phyloP scores from a whole-genome alignment of 2,329 filamentous ascomycete species.

The Fusarium chaquense region DNA sequence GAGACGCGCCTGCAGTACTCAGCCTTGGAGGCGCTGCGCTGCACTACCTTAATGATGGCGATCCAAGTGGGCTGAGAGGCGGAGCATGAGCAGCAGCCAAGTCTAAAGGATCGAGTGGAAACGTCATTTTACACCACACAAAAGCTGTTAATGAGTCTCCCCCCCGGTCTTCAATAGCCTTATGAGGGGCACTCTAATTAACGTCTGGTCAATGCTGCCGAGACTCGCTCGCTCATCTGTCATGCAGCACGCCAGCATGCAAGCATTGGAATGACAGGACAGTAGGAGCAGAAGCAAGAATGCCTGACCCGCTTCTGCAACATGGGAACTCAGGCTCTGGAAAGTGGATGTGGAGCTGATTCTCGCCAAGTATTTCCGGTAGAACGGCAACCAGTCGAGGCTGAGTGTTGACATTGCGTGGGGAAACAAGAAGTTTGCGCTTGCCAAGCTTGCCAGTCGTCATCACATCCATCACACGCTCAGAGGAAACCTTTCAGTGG shows the following conservation, averaged over 20 bases:
- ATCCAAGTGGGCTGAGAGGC: slow-evolving; percentile 37
- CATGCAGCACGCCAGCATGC: slow-evolving; percentile 12
- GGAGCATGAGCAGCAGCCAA: slow-evolving; percentile 30
- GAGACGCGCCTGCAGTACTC: slow-evolving; percentile 25
- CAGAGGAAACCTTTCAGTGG: slow-evolving; percentile 8
- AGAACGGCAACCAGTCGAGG: slow-evolving; percentile 18
- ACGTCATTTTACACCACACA: slow-evolving; percentile 37
- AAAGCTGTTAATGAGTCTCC: slow-evolving; percentile 10
- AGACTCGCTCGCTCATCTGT: slow-evolving; percentile 3
- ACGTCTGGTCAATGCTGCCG: slow-evolving; percentile 21
- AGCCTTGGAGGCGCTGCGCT: slow-evolving; percentile 37
- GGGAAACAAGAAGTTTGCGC: slow-evolving; percentile 4
- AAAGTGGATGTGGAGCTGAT: neutral
- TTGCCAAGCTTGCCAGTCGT: slow-evolving; percentile 26
- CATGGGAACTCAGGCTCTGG: slow-evolving; percentile 3
- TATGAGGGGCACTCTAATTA: slow-evolving; percentile 26
- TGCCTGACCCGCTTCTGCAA: slow-evolving; percentile 23
- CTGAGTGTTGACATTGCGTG: slow-evolving; percentile 13
- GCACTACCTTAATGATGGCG: slow-evolving; percentile 19
- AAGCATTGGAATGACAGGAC: neutral
- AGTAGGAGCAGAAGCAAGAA: slow-evolving; percentile 2
- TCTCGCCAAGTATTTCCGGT: slow-evolving; percentile 7
- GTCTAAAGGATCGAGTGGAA: slow-evolving; percentile 19
- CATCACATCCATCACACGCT: slow-evolving; percentile 26
- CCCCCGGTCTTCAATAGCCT: slow-evolving; percentile 9